Conservation (phyloP, 225 moss, liverwort and hornwort species). For the Climacium dendroides region DNA sequence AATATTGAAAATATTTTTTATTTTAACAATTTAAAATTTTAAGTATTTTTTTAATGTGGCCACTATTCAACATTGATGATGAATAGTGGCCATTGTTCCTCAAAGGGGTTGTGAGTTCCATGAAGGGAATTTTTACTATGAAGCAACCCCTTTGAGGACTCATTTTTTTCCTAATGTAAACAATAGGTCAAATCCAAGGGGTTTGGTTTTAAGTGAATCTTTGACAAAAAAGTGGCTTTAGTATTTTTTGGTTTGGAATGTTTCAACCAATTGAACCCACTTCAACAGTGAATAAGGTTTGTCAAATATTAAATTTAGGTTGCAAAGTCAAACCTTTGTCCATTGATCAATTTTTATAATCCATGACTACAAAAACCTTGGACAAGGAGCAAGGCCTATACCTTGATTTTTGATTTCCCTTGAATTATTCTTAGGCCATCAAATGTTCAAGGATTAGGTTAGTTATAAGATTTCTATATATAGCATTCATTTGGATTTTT, state of each 20-base stretch:
- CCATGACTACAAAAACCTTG: accelerated
- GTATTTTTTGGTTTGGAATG: neutral
- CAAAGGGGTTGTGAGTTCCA: no score
- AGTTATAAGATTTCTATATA: no score
- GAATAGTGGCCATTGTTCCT: no score
- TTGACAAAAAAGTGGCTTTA: neutral
- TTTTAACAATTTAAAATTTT: no score
- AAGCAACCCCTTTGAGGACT: no score
- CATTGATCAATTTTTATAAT: neutral
- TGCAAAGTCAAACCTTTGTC: neutral
- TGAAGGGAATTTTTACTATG: no score
- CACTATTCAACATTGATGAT: no score
- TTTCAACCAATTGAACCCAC: neutral
- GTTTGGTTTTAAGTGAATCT: neutral
- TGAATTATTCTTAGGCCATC: accelerated
- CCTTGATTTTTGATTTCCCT: neutral
- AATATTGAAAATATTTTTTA: no score
- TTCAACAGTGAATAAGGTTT: neutral
- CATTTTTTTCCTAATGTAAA: no score
- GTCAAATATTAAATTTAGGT: accelerated
- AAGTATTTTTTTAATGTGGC: no score
- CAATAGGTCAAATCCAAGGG: accelerated
- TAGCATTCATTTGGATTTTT: neutral
- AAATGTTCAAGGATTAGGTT: neutral
- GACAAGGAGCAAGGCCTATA: accelerated